A percentile compares a stretch with the other conserved stretches of the same genome.
phyloP scores from a whole-genome alignment of 202 grass and related monocot species.

The Setaria italica region DNA sequence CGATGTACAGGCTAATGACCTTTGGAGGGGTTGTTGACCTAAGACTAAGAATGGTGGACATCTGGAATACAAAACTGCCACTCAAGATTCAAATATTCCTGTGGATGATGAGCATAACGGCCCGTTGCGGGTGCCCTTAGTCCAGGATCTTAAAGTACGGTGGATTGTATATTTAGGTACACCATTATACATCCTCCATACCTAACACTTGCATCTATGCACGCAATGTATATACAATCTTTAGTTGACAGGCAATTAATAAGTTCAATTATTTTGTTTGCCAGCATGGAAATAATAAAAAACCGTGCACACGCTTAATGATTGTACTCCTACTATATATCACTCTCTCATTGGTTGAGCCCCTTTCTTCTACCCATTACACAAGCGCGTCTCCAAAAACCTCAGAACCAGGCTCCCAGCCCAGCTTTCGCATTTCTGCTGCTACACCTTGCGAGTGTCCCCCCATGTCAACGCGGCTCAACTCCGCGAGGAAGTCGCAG shows the following conservation, averaged over 20 bases:
- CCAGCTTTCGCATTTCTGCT: slow-evolving; percentile 22
- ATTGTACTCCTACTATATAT: background rate
- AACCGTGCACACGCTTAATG: background rate
- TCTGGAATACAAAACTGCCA: no score
- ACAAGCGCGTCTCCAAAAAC: slow-evolving; percentile 8
- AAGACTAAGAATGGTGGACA: no score
- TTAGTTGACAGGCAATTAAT: background rate
- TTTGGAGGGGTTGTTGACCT: no score
- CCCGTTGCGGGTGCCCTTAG: no score
- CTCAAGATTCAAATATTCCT: no score
- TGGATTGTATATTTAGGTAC: background rate
- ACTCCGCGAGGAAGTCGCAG: slow-evolving; percentile 18
- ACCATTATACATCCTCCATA: background rate
- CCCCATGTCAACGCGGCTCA: slow-evolving; percentile 31
- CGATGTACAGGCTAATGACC: no score
- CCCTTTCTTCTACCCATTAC: background rate
- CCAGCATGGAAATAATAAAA: background rate
- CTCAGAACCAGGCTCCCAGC: background rate
- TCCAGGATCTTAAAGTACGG: no score
- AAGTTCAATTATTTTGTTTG: background rate
- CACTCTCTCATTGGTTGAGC: background rate
- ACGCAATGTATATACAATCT: background rate
- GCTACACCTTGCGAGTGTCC: background rate
- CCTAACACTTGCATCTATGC: background rate
- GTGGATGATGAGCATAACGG: no score